Conservation (phyloP, 139 green algal genomes). For the Coelastrella sp. region DNA sequence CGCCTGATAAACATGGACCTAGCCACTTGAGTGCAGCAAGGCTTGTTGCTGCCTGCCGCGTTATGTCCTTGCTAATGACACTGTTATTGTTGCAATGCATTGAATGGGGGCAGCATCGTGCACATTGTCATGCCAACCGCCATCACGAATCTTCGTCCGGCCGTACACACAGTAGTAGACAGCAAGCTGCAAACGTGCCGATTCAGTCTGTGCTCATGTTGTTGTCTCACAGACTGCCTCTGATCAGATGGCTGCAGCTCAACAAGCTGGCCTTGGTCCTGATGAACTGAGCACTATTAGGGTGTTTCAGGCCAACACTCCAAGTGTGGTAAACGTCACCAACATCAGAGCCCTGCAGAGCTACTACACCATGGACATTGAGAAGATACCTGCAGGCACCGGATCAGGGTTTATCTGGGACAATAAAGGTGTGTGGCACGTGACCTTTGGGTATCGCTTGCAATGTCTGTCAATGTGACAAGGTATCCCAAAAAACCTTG, state of each 20-base stretch:
- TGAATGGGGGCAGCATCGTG: too few species aligned
- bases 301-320: constrained; percentile 57
- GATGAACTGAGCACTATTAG: constrained; percentile 63
- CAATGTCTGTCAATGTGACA: background rate
- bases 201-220: too few species aligned
- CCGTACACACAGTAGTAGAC: too few species aligned
- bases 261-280: constrained; percentile 6
- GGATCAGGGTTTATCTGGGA: constrained; percentile 88
- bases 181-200: too few species aligned
- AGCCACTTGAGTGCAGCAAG: too few species aligned
- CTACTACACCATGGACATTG: constrained; percentile 59
- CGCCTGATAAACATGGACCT: background rate
- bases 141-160: too few species aligned
- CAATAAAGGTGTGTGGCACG: constrained; percentile 43
- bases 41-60: too few species aligned
- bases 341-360: constrained; percentile 59
- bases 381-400: constrained; percentile 70
- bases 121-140: too few species aligned
- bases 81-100: too few species aligned
- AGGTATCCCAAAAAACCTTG: too few species aligned
- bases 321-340: constrained; percentile 81
- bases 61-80: too few species aligned
- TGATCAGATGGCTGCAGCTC: background rate
- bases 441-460: background rate
- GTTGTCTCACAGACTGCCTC: constrained; percentile 2